These are phyloP conservation scores for Eucalyptus tenuipes DNA, from an alignment of 345 rosid genomes.

Conservation along the genomic window DNA sequence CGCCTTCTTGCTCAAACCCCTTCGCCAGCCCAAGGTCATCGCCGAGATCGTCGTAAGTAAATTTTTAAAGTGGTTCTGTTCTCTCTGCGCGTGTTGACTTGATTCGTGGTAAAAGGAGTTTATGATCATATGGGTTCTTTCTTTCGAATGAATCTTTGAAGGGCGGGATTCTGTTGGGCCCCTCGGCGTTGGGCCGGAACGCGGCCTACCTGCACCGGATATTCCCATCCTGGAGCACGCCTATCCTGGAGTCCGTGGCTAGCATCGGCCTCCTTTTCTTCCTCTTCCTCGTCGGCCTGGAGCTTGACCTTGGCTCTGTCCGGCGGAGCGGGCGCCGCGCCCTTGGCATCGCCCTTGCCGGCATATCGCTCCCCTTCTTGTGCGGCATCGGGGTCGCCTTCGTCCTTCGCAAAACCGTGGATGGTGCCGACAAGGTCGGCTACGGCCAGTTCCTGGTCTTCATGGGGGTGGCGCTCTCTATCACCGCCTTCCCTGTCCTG, in stretches of 20 bases:
- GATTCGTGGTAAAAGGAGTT: not conserved
- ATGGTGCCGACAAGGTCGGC: conserved; percentile 39
- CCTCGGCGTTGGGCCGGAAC: conserved; percentile 42
- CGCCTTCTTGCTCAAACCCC: conserved; percentile 74
- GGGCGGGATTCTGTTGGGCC: conserved; percentile 41
- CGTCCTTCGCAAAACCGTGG: conserved; percentile 33
- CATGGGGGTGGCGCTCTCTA: conserved; percentile 92
- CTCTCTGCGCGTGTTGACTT: not conserved
- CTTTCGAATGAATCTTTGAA: not conserved
- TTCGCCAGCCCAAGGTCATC: conserved; percentile 90
- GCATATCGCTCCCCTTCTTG: conserved; percentile 45
- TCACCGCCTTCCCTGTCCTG: conserved; percentile 89
- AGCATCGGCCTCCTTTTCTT: conserved; percentile 51
- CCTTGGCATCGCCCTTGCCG: conserved; percentile 34
- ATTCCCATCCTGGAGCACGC: conserved; percentile 41
- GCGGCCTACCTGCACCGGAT: conserved; percentile 16
- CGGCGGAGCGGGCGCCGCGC: conserved; percentile 25
- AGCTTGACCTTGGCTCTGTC: conserved; percentile 34
- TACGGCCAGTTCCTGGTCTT: conserved; percentile 55
- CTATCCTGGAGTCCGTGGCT: conserved; percentile 41
- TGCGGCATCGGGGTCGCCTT: conserved; percentile 30
- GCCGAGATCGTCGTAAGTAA: conserved; percentile 71
- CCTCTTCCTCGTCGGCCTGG: conserved; percentile 58
- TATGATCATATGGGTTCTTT: not conserved
- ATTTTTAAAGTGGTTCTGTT: not conserved